These are phyloP conservation scores for Aspergillus fumigatiaffinis DNA, from an alignment of 2,329 filamentous ascomycete genomes.

Conservation along the genomic window DNA sequence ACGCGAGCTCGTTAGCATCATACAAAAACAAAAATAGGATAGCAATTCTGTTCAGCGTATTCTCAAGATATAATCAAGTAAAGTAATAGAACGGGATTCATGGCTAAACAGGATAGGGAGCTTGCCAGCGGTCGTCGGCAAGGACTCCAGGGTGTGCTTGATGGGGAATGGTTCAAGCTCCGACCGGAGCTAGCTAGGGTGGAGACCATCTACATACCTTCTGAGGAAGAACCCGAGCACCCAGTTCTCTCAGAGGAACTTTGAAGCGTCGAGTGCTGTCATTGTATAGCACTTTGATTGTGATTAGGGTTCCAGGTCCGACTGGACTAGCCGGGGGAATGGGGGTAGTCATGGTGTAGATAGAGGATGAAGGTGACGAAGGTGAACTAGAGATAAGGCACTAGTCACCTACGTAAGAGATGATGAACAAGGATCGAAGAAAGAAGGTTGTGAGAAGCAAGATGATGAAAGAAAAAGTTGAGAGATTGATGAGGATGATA, in stretches of 20 bases:
- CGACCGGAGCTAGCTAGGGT: conserved; percentile 31
- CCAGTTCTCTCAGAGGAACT: conserved; percentile 80
- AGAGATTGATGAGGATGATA: not conserved
- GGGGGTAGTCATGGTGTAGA: conserved; percentile 33
- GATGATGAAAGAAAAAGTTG: conserved; percentile 13
- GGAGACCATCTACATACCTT: conserved; percentile 64
- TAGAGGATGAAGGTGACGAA: conserved; percentile 6
- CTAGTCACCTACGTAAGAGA: conserved; percentile 11
- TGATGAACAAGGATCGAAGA: conserved; percentile 13
- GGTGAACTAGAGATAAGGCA: conserved; percentile 6
- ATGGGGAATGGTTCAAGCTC: conserved; percentile 11
- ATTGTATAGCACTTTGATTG: conserved; percentile 78
- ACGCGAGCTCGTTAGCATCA: conserved; percentile 20
- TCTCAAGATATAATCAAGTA: conserved; percentile 1
- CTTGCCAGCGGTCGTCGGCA: not conserved
- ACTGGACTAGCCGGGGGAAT: conserved; percentile 44
- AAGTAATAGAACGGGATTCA: not conserved
- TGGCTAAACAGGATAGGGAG: not conserved
- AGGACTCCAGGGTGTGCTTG: not conserved
- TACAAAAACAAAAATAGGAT: not conserved
- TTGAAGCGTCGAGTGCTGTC: conserved; percentile 79
- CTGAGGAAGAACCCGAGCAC: conserved; percentile 66
- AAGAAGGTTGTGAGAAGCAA: conserved; percentile 16
- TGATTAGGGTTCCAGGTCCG: conserved; percentile 69
- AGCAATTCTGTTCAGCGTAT: not conserved